Evolutionary conservation across 352 stramenopile species (phyloP).

Genomic region (Phytophthora uliginosa): DNA sequence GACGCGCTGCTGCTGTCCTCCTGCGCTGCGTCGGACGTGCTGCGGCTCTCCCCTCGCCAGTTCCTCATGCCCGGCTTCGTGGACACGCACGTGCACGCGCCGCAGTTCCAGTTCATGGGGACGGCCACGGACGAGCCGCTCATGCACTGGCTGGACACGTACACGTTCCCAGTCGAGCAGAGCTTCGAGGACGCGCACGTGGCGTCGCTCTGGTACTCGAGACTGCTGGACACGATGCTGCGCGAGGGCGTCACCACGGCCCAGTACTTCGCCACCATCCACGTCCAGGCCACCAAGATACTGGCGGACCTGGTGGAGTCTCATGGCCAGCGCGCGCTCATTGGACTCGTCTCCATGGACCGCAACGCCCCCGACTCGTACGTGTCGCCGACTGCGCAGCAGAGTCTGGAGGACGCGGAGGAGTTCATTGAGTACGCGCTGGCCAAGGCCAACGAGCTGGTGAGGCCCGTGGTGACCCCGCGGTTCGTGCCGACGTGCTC

Average conservation of each 20-base stretch:
- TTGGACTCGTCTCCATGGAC: slow-evolving; percentile 95
- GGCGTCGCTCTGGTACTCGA: slow-evolving; percentile 76
- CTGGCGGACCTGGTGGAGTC: slow-evolving; percentile 78
- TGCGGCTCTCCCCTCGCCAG: slow-evolving; percentile 44
- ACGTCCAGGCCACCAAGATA: slow-evolving; percentile 80
- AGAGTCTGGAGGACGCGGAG: slow-evolving; percentile 74
- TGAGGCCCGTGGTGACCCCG: slow-evolving; percentile 88
- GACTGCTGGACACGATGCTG: slow-evolving; percentile 80
- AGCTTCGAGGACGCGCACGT: slow-evolving; percentile 65
- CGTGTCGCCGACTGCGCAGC: slow-evolving; percentile 49
- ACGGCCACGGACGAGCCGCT: slow-evolving; percentile 91
- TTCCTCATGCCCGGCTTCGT: slow-evolving; percentile 93
- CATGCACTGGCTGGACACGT: slow-evolving; percentile 93
- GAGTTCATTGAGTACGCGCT: slow-evolving; percentile 79
- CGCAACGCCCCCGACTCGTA: slow-evolving; percentile 84
- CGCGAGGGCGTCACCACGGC: slow-evolving; percentile 88
- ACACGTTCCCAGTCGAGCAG: slow-evolving; percentile 92
- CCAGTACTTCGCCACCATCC: slow-evolving; percentile 93
- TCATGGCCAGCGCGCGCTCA: slow-evolving; percentile 81
- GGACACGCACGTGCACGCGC: slow-evolving; percentile 94
- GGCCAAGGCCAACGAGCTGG: slow-evolving; percentile 52
- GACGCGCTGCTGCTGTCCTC: slow-evolving; percentile 28
- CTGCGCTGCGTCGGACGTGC: neutral
- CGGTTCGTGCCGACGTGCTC: slow-evolving; percentile 94
- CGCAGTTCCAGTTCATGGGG: slow-evolving; percentile 91